Conservation (phyloP, 352 stramenopile genomes). For the Pythium volutum region DNA sequence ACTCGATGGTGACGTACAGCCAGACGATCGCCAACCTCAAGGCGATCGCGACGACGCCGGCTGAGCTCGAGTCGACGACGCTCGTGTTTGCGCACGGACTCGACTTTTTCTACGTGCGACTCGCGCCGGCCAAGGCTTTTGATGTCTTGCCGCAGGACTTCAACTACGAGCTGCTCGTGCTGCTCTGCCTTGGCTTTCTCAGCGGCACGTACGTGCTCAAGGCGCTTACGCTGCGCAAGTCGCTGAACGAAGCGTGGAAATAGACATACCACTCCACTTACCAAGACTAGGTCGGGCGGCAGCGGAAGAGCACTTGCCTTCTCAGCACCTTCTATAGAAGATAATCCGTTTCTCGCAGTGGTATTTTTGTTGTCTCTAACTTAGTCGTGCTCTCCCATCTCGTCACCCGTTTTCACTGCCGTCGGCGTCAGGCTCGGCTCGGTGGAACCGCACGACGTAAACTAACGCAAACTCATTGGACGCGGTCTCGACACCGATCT, state of each 20-base stretch:
- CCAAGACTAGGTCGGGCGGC: not conserved
- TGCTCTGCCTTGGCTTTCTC: slow-evolving; percentile 88
- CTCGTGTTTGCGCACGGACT: slow-evolving; percentile 92
- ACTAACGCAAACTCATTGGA: slow-evolving; percentile 68
- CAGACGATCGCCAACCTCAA: slow-evolving; percentile 82
- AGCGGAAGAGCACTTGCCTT: not conserved
- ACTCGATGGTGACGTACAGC: slow-evolving; percentile 91
- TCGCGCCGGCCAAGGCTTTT: slow-evolving; percentile 94
- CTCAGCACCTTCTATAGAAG: not conserved
- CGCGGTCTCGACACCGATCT: slow-evolving; percentile 67
- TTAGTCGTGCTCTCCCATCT: slow-evolving; percentile 6
- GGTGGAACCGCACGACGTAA: slow-evolving; percentile 50
- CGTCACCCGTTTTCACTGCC: slow-evolving; percentile 1
- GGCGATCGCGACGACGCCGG: slow-evolving; percentile 56
- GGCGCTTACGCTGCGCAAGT: slow-evolving; percentile 65
- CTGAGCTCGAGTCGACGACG: slow-evolving; percentile 94
- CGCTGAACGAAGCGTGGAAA: slow-evolving; percentile 80
- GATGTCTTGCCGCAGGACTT: slow-evolving; percentile 96
- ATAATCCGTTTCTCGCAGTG: not conserved
- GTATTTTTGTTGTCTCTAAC: slow-evolving; percentile 14
- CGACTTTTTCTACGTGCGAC: slow-evolving; percentile 93
- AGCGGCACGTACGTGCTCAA: slow-evolving; percentile 67
- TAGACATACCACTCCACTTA: slow-evolving; percentile 27
- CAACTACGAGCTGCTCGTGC: slow-evolving; percentile 91
- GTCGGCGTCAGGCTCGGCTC: not conserved